Percentiles rank a stretch among this genome's conserved stretches.
Evolutionary conservation across 139 green algal species (phyloP).

Genomic region (Chlamydomonas asymmetrica): DNA sequence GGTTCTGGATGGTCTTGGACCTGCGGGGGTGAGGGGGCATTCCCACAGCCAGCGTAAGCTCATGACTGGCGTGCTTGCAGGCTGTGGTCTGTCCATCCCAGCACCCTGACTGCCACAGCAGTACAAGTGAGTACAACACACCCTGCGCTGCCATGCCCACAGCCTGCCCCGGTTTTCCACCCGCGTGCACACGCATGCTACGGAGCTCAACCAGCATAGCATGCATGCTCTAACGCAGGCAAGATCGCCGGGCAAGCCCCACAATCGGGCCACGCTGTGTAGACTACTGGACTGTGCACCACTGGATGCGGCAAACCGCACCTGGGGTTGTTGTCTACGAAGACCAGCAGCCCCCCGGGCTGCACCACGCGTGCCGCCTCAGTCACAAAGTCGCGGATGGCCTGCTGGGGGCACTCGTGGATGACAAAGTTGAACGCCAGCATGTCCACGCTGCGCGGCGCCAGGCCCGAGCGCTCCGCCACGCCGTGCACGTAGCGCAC

Average conservation of each 20-base stretch:
- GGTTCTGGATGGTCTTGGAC: conserved; percentile 79
- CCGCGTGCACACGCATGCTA: no score
- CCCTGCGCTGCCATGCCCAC: no score
- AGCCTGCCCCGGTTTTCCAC: no score
- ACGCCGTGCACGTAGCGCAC: conserved; percentile 69
- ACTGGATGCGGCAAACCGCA: neutral
- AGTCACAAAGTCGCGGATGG: conserved; percentile 49
- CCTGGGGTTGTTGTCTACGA: conserved; percentile 83
- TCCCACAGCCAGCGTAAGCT: no score
- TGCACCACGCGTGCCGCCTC: conserved; percentile 74
- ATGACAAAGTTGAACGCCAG: conserved; percentile 78
- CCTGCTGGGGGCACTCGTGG: conserved; percentile 80
- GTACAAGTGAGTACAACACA: no score
- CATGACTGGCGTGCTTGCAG: no score
- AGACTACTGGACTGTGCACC: no score
- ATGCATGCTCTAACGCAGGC: neutral
- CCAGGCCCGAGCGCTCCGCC: conserved; percentile 62
- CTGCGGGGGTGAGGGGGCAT: conserved; percentile 12
- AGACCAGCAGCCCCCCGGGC: conserved; percentile 66
- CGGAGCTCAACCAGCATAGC: no score
- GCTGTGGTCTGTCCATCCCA: no score
- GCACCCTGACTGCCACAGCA: no score
- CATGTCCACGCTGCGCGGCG: conserved; percentile 69
- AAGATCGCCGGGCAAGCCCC: no score
- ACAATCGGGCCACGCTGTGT: no score